Evolutionary conservation across 2,329 filamentous ascomycete species (phyloP).

Genomic region (Nigrospora oryzae): DNA sequence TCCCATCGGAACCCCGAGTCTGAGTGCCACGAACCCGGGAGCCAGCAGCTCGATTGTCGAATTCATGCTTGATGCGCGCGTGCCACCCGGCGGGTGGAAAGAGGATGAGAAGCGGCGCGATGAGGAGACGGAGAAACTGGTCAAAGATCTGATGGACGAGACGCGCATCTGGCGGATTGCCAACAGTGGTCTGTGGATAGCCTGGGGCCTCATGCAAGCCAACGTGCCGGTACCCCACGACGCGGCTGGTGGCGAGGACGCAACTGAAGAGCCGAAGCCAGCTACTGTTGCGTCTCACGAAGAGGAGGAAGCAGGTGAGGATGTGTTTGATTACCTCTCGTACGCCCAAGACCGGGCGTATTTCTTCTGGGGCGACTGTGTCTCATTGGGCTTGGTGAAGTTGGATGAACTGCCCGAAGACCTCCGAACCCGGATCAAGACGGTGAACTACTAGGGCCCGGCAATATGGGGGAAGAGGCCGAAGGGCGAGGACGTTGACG

Average conservation of each 20-base stretch:
- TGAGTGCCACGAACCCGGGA: conserved; percentile 21
- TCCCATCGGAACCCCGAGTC: conserved; percentile 26
- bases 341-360: conserved; percentile 87
- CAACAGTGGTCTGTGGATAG: conserved; percentile 85
- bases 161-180: conserved; percentile 78
- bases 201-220: conserved; percentile 95
- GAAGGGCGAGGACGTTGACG: no score
- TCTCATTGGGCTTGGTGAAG: conserved; percentile 67
- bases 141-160: conserved; percentile 67
- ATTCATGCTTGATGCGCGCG: conserved; percentile 77
- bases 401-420: conserved; percentile 66
- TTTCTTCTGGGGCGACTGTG: conserved; percentile 91
- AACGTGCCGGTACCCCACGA: conserved; percentile 66
- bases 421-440: conserved; percentile 58
- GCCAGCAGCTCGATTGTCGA: conserved; percentile 48
- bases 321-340: conserved; percentile 82
- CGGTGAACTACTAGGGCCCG: conserved; percentile 48
- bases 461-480: no score
- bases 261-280: conserved; percentile 13
- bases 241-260: conserved; percentile 23
- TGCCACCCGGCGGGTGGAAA: conserved; percentile 44
- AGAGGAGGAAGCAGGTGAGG: conserved; percentile 40
- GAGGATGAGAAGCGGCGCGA: conserved; percentile 57
- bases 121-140: conserved; percentile 55
- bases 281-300: conserved; percentile 11